Evolutionary conservation across 176 grass and related monocot genomes (phyloP), one percentile per base, ranked within the genome.

Genomic region (Triticum timopheevii): DNA sequence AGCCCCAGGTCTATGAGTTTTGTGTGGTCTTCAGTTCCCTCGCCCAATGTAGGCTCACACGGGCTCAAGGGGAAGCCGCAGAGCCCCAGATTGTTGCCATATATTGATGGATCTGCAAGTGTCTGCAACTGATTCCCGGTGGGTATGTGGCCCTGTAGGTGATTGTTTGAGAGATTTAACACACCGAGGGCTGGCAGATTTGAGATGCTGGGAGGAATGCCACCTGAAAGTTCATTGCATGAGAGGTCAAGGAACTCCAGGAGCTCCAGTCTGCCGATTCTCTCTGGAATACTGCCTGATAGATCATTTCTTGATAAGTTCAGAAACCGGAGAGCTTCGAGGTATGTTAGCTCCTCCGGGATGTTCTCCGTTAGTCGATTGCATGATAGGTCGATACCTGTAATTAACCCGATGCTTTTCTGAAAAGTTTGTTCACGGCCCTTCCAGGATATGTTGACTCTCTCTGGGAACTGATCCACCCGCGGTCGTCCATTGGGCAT

Each of bases 391-490:
- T 58, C 52, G 17, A 58, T 58, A 8, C 52, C 52, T 58, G 17
- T 58, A 0, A 58, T 58, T 58, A 58, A 20, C 17, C 6, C 0
- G 6, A 58, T 58, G 52, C 52, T 20, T 2, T 58, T 20, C 52
- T 4, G 5, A 58, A 58, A 58, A 20, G 17, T 58, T 58, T 79
- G 49, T 89, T 79, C 35, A 76, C 40, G 15, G 38, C 35, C 91
- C 90, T 4, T 83, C 83, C 7, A 93, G 71, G 34, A 80, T 77
- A 91, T 66, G 63, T 87, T 93, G 19, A 58, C 52, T 20, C 52
- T 58, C 11, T 40, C 20, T 13, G 34, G 34, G 64, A 12, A 63
- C 12, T 49, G 13, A 49, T 49, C 45, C 13, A 47, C 44, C 1
- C 3, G 12, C 3, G 23, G 10, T 24, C 25, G 59, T 9, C n/a